These are phyloP conservation scores for Cyberlindnera bimundalis DNA, from an alignment of 805 yeast species.

Conservation along the genomic window DNA sequence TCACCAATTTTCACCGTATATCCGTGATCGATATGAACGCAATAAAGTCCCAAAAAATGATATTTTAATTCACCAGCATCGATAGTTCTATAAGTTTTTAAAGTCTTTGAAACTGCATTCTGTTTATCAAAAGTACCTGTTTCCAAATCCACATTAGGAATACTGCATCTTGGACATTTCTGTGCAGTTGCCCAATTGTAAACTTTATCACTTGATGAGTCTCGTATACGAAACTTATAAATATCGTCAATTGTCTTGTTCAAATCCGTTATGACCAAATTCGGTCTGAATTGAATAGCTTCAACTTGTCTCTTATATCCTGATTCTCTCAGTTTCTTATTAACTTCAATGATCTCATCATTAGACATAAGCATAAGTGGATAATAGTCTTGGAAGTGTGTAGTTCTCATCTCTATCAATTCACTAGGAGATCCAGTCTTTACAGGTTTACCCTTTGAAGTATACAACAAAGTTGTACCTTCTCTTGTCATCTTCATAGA, in stretches of 20 bases:
- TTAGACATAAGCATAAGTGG: conserved; percentile 20
- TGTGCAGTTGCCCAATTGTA: conserved; percentile 15
- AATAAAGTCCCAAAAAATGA: conserved; percentile 20
- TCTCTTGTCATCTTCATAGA: conserved; percentile 20
- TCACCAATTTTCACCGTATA: conserved; percentile 21
- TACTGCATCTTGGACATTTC: conserved; percentile 22
- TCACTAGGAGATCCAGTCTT: conserved; percentile 18
- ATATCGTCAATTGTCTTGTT: not conserved
- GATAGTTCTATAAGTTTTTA: conserved; percentile 16
- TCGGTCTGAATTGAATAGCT: conserved; percentile 23
- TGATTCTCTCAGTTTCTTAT: conserved; percentile 6
- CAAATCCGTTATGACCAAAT: conserved; percentile 10
- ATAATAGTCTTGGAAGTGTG: conserved; percentile 24
- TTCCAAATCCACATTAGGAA: conserved; percentile 21
- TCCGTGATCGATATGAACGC: conserved; percentile 21
- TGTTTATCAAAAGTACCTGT: conserved; percentile 19
- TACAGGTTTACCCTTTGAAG: conserved; percentile 19
- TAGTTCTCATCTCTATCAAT: conserved; percentile 11
- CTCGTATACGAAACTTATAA: not conserved
- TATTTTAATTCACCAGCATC: conserved; percentile 14
- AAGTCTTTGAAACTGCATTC: conserved; percentile 16
- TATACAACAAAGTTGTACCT: conserved; percentile 18
- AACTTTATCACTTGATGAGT: not conserved
- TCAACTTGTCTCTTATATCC: conserved; percentile 9
- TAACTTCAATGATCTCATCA: conserved; percentile 15